A percentile compares a stretch with the other conserved stretches of the same genome.
These are phyloP conservation scores for Shiraia bambusicola DNA, from an alignment of 2,329 filamentous ascomycete species.

Conservation along the genomic window DNA sequence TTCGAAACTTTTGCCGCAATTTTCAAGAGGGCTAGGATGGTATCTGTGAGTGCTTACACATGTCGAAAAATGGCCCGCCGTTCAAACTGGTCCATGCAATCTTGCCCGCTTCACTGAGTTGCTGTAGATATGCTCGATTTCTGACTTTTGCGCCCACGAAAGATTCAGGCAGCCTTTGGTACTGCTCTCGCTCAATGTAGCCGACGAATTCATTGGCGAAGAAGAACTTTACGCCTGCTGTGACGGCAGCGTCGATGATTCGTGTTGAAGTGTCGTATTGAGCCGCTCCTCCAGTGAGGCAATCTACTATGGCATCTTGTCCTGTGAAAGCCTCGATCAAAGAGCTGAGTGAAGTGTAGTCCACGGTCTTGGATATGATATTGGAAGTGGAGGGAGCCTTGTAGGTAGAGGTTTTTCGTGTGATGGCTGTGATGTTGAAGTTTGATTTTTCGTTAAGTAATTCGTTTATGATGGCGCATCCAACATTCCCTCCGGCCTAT, in stretches of 20 bases:
- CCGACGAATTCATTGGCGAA: slow-evolving; percentile 41
- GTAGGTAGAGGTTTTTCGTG: slow-evolving; percentile 26
- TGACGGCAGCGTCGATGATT: slow-evolving; percentile 39
- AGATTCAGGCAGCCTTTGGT: slow-evolving; percentile 26
- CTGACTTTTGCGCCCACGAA: slow-evolving; percentile 30
- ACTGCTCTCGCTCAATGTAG: slow-evolving; percentile 28
- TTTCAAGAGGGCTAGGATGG: not conserved
- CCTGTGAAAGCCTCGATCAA: slow-evolving; percentile 49
- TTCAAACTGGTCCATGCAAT: slow-evolving; percentile 38
- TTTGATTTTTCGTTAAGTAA: slow-evolving; percentile 21
- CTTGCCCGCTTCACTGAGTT: slow-evolving; percentile 21
- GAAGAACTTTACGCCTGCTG: slow-evolving; percentile 36
- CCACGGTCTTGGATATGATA: slow-evolving; percentile 22
- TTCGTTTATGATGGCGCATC: slow-evolving; percentile 30
- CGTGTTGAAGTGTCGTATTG: slow-evolving; percentile 49
- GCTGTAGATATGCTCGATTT: slow-evolving; percentile 28
- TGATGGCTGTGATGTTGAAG: slow-evolving; percentile 36
- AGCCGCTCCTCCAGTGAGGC: slow-evolving; percentile 49
- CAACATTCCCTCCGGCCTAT: slow-evolving; percentile 39
- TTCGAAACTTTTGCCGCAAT: too few relatives aligned
- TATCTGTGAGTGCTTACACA: too few relatives aligned
- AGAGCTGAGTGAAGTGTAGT: slow-evolving; percentile 29
- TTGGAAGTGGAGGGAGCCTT: slow-evolving; percentile 13
- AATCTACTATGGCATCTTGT: slow-evolving; percentile 58
- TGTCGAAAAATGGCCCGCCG: slow-evolving; percentile 42